Evolutionary conservation across 345 rosid genomes (phyloP), one percentile per base, ranked within the genome.

Genomic region (Populus nigra): DNA sequence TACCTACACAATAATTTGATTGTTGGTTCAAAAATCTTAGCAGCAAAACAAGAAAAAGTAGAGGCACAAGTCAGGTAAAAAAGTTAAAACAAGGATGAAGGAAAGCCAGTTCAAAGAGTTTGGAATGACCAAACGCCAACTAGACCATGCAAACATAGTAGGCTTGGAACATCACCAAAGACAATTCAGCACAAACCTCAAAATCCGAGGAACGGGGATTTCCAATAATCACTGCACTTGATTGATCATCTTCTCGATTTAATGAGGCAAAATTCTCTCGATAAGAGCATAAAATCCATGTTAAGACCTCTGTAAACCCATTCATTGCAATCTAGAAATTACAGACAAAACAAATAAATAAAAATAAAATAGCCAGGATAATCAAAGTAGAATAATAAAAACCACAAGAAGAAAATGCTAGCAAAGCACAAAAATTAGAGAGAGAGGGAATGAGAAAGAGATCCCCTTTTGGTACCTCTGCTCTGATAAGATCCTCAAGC

Each of bases 181-280:
- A 74, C 0, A 1, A 55, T 20, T 2, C 18, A 43, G 25, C 16
- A 68, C 86, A 78, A 81, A 96, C 99, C 99, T 96, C 97, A 85
- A 90, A 96, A 87, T 96, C 99, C 72, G 97, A 84, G 59, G 94
- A 86, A 11, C 98, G 93, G 36, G 99, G 98, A 75, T 95, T 95
- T 69, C 83, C 94, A 80, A 92, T 79, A 29, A 90, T 83, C 41
- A 86, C 97, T 27, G 92, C 92, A 16, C 74, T 76, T 62, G 89
- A 79, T 70, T 84, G 77, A 75, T 89, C 93, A 85, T 89, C 96
- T 57, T 82, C 72, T 47, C 88, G 87, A 71, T 93, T 93, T 81
- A 96, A 80, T 93, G 91, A 82, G 36, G 69, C 81, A 82, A 89
- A 91, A 78, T 87, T 89, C 80, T 96, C 99, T 75, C 87, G 88